A percentile compares a stretch with the other conserved stretches of the same genome.
Conservation (phyloP, 2,329 filamentous ascomycete species). For the Lomentospora prolificans region DNA sequence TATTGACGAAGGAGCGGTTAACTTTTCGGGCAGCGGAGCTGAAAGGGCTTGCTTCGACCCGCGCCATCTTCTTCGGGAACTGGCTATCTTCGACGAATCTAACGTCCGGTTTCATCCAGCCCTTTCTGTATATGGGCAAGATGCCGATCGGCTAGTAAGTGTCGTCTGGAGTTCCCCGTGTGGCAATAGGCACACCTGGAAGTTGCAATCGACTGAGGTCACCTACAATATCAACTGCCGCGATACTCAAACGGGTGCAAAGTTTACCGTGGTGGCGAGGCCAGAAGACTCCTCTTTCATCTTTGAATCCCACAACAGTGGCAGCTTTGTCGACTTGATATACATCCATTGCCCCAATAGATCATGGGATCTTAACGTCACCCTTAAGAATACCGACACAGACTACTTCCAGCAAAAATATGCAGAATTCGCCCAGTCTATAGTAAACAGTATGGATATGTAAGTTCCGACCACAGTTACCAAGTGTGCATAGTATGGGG, state of each 20-base stretch:
- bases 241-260: neutral
- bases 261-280: constrained; percentile 18
- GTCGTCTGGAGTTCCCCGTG: constrained; percentile 13
- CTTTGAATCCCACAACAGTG: constrained; percentile 13
- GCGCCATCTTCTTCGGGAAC: neutral
- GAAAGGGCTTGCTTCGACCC: neutral
- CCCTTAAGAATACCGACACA: constrained; percentile 1
- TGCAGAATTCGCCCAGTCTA: neutral
- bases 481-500: no score
- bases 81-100: neutral
- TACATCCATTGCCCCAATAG: constrained; percentile 20
- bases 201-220: constrained; percentile 11
- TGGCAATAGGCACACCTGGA: constrained; percentile 7
- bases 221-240: constrained; percentile 14
- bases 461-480: neutral
- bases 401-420: constrained; percentile 6
- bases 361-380: constrained; percentile 22
- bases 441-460: neutral
- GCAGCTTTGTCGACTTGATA: constrained; percentile 14
- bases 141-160: constrained; percentile 15
- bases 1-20: constrained; percentile 1
- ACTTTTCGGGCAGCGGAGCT: neutral
- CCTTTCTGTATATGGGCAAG: constrained; percentile 16
- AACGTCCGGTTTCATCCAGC: neutral
- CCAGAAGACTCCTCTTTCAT: constrained; percentile 16